Evolutionary conservation across 2,329 filamentous ascomycete species (phyloP).

Genomic region (Cladosporium sphaerospermum): DNA sequence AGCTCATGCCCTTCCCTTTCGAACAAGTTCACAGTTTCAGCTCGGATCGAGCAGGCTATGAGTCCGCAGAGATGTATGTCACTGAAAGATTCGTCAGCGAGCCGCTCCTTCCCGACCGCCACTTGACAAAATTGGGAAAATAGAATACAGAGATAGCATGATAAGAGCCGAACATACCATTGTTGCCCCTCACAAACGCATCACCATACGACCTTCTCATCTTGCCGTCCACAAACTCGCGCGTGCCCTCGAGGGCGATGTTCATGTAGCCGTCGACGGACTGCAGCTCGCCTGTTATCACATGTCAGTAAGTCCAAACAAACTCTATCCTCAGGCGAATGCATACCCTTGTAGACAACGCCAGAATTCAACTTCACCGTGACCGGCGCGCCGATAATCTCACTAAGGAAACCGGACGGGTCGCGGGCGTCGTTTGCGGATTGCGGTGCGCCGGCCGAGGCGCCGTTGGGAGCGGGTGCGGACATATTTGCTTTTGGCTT

Average conservation of each 20-base stretch:
- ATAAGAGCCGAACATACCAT: slow-evolving; percentile 52
- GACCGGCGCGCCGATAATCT: slow-evolving; percentile 90
- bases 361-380: slow-evolving; percentile 99
- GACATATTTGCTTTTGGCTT: slow-evolving; percentile 49
- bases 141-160: background rate
- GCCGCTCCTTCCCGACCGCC: too few relatives aligned
- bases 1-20: too few relatives aligned
- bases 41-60: too few relatives aligned
- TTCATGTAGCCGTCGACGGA: slow-evolving; percentile 99
- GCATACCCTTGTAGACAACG: slow-evolving; percentile 86
- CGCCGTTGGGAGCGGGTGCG: slow-evolving; percentile 11
- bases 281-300: slow-evolving; percentile 73
- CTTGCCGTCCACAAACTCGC: slow-evolving; percentile 81
- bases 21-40: too few relatives aligned
- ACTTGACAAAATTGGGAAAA: too few relatives aligned
- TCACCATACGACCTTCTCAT: slow-evolving; percentile 82
- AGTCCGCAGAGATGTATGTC: slow-evolving; percentile 65
- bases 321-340: background rate
- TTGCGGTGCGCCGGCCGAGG: slow-evolving; percentile 40
- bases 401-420: slow-evolving; percentile 84
- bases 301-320: background rate
- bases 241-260: slow-evolving; percentile 92
- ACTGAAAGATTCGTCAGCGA: too few relatives aligned
- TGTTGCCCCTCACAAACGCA: slow-evolving; percentile 93
- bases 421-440: slow-evolving; percentile 73